Conservation (phyloP, 2,329 filamentous ascomycete species). For the Pseudocercospora ulei region DNA sequence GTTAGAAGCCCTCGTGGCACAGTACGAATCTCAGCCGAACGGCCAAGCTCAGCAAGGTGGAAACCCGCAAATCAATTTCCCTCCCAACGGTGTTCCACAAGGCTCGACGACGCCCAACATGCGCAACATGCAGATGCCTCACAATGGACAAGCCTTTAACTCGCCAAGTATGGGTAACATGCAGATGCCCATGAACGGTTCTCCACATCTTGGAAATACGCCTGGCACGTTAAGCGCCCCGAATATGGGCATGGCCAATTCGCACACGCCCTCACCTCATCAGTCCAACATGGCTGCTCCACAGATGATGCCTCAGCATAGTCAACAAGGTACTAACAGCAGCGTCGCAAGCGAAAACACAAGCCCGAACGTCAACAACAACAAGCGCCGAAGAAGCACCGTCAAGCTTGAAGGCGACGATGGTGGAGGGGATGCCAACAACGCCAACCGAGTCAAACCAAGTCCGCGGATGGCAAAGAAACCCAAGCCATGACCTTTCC, state of each 20-base stretch:
- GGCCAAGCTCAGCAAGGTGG: constrained; percentile 31
- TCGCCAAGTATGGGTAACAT: constrained; percentile 51
- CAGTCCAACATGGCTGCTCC: constrained; percentile 40
- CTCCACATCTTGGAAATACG: constrained; percentile 40
- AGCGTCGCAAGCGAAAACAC: constrained; percentile 51
- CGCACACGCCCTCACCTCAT: constrained; percentile 42
- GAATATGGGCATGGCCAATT: constrained; percentile 23
- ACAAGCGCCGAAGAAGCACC: constrained; percentile 51
- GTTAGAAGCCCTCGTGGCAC: constrained; percentile 45
- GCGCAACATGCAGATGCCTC: constrained; percentile 31
- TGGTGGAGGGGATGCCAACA: constrained; percentile 33
- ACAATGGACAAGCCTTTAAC: constrained; percentile 39
- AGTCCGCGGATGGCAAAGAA: constrained; percentile 40
- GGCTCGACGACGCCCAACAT: constrained; percentile 32
- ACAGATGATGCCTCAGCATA: constrained; percentile 50
- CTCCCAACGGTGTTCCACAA: constrained; percentile 35
- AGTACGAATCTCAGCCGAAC: constrained; percentile 34
- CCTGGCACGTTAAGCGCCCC: constrained; percentile 21
- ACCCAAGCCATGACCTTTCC: constrained; percentile 25
- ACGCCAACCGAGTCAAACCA: constrained; percentile 43
- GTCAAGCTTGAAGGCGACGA: constrained; percentile 53
- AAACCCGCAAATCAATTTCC: constrained; percentile 41
- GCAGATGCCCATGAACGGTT: constrained; percentile 45
- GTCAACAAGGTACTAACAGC: constrained; percentile 49
- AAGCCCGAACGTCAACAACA: constrained; percentile 53